Base-by-base conservation (phyloP, 345 rosid species). In the Citrus glauca region DNA sequence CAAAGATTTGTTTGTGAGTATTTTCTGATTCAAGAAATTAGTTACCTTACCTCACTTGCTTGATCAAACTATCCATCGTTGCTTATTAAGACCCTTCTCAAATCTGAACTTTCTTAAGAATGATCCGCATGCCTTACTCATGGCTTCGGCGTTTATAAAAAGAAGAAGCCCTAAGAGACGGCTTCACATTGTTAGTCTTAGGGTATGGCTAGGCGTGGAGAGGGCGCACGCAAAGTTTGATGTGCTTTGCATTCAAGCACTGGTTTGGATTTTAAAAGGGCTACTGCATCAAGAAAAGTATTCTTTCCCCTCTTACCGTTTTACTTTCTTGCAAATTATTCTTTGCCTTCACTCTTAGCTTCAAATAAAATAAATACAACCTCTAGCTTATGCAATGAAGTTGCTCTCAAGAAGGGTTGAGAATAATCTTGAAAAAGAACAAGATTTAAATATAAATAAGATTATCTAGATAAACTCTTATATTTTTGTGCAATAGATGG, bases 231-330 rank as follows among this genome's bases (percentile, higher is more conserved):
- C 82, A 84, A 82, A 68, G 84, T 80, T 73, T 30, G 37, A 71
- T 75, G 83, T 87, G 75, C 90, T 81, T 86, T 86, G 86, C 85
- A 84, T 81, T 79, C 81, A 76, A 74, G 75, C 79, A 60, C 70
- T 75, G 81, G 28, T 64, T 82, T 28, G 82, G 71, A 61, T 78
- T 57, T 63, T 64, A 9, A 67, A 40, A 66, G 24, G 60, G 66
- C 20, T 27, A 19, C 5, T 64, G 35, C 38, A 40, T 73, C 79
- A 86, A 84, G 88, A 16, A 84, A 87, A 73, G 86, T 61, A 85
- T 84, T 62, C 74, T 81, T 86, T 70, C 68, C 66, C 73, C 77
- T 66, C 8, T 59, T 35, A 13, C 66, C 42, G 63, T 32, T 67
- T 37, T 61, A 4, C 55, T 13, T 59, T 42, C 61, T 16, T 24